A percentile compares a stretch with the other conserved stretches of the same genome.
These are phyloP conservation scores for Coemansia sp. DNA, from an alignment of 192 early-diverging fungal species.

Conservation along the genomic window DNA sequence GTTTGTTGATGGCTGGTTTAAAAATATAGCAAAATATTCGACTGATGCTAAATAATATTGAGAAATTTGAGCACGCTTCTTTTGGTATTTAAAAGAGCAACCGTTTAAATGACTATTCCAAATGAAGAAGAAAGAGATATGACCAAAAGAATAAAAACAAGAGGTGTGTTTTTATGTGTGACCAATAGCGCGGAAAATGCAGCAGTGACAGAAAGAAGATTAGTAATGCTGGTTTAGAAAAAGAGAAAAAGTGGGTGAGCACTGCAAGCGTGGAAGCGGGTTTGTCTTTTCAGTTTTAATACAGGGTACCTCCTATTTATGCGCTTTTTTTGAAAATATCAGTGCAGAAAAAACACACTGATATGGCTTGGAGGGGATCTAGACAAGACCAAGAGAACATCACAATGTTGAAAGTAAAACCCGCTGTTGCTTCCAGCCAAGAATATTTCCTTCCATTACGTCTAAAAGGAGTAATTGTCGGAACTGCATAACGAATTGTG, in stretches of 20 bases:
- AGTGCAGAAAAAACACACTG: background rate
- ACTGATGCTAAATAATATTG: background rate
- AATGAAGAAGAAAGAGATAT: background rate
- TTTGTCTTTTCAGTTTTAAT: background rate
- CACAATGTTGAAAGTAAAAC: background rate
- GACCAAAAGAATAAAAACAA: background rate
- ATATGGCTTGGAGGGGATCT: background rate
- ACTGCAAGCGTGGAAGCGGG: background rate
- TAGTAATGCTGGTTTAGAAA: background rate
- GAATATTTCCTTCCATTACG: background rate
- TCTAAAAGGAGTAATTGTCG: slow-evolving; percentile 3
- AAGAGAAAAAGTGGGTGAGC: background rate
- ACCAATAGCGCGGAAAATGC: background rate
- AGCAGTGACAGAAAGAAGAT: background rate
- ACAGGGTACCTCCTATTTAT: background rate
- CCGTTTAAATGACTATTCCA: too few species aligned
- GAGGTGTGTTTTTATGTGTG: background rate
- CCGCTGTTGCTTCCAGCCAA: background rate
- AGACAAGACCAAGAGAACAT: background rate
- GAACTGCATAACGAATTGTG: background rate
- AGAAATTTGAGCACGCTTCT: background rate
- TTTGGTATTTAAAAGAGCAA: too few species aligned
- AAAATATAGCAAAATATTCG: slow-evolving; percentile 5
- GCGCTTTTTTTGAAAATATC: background rate
- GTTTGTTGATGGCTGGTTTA: background rate